Evolutionary conservation across 2,329 filamentous ascomycete species (phyloP).

Genomic region (Chalaropsis ovoidea): DNA sequence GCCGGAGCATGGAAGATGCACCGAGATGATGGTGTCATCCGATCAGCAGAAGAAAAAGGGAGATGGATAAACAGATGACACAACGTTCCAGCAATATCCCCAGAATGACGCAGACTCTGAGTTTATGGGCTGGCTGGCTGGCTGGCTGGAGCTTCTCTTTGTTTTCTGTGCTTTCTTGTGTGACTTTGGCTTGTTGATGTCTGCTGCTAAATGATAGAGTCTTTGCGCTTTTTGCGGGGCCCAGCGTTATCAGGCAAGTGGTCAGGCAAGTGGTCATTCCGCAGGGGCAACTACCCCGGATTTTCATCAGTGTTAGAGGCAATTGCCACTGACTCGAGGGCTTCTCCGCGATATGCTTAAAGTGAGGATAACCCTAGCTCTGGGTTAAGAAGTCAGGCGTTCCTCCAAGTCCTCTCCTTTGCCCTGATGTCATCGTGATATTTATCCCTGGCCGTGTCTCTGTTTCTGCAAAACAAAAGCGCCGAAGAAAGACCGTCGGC

Average conservation of each 20-base stretch:
- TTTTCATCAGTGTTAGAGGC: not conserved
- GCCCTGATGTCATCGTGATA: not conserved
- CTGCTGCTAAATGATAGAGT: not conserved
- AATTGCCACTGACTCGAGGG: not conserved
- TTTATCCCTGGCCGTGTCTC: not conserved
- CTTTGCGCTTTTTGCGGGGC: not conserved
- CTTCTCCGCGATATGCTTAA: not conserved
- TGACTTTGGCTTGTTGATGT: not conserved
- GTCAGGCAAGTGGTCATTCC: not conserved
- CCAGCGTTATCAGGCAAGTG: not conserved
- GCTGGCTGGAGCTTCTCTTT: not conserved
- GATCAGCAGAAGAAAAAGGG: not conserved
- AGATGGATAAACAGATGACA: not conserved
- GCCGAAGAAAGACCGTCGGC: slow-evolving; percentile 8
- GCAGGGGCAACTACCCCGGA: not conserved
- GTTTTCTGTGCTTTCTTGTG: no score
- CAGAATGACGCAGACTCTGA: not conserved
- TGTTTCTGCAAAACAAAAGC: not conserved
- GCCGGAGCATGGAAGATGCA: not conserved
- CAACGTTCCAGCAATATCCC: not conserved
- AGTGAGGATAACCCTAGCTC: not conserved
- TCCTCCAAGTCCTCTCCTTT: not conserved
- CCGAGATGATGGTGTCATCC: not conserved
- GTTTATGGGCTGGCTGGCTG: not conserved
- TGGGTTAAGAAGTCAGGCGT: not conserved